Percentiles rank a stretch among this genome's conserved stretches.
Conservation (phyloP, 2,329 filamentous ascomycete species). For the Diplodia corticola region DNA sequence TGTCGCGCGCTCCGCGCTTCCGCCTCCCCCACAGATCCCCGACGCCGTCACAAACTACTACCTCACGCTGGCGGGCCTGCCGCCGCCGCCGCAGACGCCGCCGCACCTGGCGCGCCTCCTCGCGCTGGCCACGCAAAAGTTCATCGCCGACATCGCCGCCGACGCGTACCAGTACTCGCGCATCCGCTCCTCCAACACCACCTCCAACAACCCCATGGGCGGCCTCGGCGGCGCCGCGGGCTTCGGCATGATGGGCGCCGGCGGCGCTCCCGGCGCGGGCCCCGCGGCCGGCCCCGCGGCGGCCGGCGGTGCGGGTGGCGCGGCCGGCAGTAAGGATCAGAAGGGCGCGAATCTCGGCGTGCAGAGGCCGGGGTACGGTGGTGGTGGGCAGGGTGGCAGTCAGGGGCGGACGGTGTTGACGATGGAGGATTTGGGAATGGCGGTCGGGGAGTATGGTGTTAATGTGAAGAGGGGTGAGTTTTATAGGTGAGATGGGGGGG, state of each 20-base stretch:
- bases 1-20: neutral
- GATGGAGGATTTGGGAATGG: constrained; percentile 99
- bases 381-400: constrained; percentile 82
- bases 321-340: constrained; percentile 35
- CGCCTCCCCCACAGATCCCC: constrained; percentile 66
- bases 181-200: constrained; percentile 89
- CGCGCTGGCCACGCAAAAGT: constrained; percentile 97
- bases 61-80: constrained; percentile 91
- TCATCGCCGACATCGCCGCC: constrained; percentile 94
- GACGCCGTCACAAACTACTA: constrained; percentile 98
- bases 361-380: constrained; percentile 60
- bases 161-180: constrained; percentile 98
- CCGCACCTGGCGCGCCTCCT: constrained; percentile 88
- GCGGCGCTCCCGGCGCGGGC: constrained; percentile 54
- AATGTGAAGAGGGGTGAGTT: constrained; percentile 98
- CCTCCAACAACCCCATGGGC: constrained; percentile 87
- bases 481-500: constrained; percentile 64
- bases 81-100: constrained; percentile 87
- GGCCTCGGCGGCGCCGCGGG: constrained; percentile 75
- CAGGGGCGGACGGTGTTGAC: constrained; percentile 93
- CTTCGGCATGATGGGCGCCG: constrained; percentile 64
- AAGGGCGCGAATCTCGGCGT: constrained; percentile 52
- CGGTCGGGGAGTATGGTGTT: constrained; percentile 94
- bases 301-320: constrained; percentile 32
- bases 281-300: constrained; percentile 50